Conservation (phyloP, 306 rosid genomes). For the Oemleria cerasiformis region DNA sequence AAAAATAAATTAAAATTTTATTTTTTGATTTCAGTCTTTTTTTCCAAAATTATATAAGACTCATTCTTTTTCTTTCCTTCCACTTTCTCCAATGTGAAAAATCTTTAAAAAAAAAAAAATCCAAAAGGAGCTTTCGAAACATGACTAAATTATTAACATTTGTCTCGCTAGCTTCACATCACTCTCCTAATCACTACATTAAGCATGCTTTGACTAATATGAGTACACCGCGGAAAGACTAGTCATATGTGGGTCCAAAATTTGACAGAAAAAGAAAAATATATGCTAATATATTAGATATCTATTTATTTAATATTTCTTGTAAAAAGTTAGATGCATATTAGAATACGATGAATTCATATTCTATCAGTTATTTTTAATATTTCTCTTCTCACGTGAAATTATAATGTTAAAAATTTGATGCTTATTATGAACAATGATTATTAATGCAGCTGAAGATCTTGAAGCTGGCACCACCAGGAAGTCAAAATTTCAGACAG, state of each 20-base stretch:
- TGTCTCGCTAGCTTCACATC: slow-evolving; percentile 1
- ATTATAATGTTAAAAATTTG: no score
- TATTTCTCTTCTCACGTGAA: no score
- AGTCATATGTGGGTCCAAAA: background rate
- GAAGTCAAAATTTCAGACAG: slow-evolving; percentile 59
- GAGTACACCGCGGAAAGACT: background rate
- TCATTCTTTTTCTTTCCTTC: no score
- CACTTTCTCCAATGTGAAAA: no score
- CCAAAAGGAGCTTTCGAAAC: no score
- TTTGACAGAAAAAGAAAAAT: background rate
- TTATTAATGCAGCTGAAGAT: slow-evolving; percentile 78
- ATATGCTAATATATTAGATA: background rate
- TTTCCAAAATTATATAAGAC: no score
- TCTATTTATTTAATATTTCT: background rate
- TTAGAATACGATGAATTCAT: background rate
- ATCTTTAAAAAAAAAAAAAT: no score
- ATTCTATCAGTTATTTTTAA: no score
- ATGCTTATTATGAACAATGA: no score
- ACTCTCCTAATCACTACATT: background rate
- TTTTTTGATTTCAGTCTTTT: no score
- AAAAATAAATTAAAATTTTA: no score
- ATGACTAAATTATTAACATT: no score
- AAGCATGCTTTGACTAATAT: background rate
- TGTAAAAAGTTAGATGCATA: background rate
- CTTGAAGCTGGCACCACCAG: slow-evolving; percentile 63